Base-by-base conservation (phyloP, 2,329 filamentous ascomycete genomes). In the Hymenoscyphus salicellus region DNA sequence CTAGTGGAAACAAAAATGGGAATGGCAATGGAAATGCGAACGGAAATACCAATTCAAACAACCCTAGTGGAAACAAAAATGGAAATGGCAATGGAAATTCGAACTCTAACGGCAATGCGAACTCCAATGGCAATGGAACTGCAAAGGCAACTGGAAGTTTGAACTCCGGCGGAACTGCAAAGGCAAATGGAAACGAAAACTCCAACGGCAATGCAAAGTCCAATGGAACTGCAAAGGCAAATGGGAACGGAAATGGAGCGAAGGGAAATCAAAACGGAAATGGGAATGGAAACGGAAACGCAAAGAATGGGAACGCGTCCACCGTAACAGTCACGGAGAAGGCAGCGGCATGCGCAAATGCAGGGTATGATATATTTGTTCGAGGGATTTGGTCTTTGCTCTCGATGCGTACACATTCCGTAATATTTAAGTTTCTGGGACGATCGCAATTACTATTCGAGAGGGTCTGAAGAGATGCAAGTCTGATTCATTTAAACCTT, bases 281-380 rank as follows among this genome's bases (percentile, higher is more conserved):
- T 38, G 33, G 33, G 11, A 38, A 38, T 17, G 36, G 11, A 17
- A 36, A 49, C 33, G n/a, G 28, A 8, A 20, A 46, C n/a, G n/a
- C n/a, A n/a, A n/a, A n/a, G n/a, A n/a, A n/a, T n/a, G n/a, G n/a
- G n/a, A n/a, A n/a, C n/a, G n/a, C n/a, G n/a, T n/a, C 58, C n/a
- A 41, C 41, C 28, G 41, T 30, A 4, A 57, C 36, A 55, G 23
- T n/a, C 38, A 11, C 43, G 55, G 14, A 55, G 49, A 11, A 23
- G 30, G 33, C 36, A 60, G 62, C 64, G 52, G 23, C 65, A 23
- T 55, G 60, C 65, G 16, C 68, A 63, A 62, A 67, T 65, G 46
- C 8, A 52, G 46, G 46, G 46, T 52, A 52, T 52, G 46, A 52
- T 26, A 52, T 52, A 23, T 26, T 8, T 23, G 10, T 26, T 52